These are phyloP conservation scores for Boletus rufocinnamomeus DNA, from an alignment of 768 basidiomycete species.

Conservation along the genomic window DNA sequence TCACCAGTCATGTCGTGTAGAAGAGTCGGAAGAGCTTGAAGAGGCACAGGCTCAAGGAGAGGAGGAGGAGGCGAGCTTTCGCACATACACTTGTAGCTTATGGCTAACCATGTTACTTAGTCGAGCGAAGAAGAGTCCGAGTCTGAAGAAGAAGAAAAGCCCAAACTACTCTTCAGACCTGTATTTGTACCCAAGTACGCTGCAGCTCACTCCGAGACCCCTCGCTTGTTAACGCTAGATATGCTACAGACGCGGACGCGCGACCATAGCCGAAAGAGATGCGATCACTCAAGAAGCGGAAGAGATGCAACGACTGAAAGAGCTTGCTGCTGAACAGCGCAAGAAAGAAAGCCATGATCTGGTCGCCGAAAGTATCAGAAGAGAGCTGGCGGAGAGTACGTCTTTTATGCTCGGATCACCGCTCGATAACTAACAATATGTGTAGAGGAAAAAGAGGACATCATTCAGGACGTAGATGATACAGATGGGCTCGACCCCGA, in stretches of 20 bases:
- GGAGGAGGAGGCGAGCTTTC: slow-evolving; percentile 42
- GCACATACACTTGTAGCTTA: slow-evolving; percentile 5
- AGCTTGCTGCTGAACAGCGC: slow-evolving; percentile 77
- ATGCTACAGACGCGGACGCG: slow-evolving; percentile 64
- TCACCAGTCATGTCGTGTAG: slow-evolving; percentile 11
- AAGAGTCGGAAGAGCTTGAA: slow-evolving; percentile 42
- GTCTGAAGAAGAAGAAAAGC: slow-evolving; percentile 73
- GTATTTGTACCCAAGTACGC: slow-evolving; percentile 94
- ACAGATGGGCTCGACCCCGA: slow-evolving; percentile 90
- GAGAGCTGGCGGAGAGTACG: slow-evolving; percentile 91
- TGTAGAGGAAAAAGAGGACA: slow-evolving; percentile 85
- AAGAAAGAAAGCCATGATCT: slow-evolving; percentile 88
- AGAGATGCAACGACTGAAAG: slow-evolving; percentile 67
- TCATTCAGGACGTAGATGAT: slow-evolving; percentile 89
- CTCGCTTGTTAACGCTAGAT: slow-evolving; percentile 3
- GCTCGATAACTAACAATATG: slow-evolving; percentile 2
- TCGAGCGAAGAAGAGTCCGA: slow-evolving; percentile 87
- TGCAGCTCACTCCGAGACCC: not conserved
- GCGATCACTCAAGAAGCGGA: slow-evolving; percentile 71
- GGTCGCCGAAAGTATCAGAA: slow-evolving; percentile 90
- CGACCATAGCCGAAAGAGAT: slow-evolving; percentile 70
- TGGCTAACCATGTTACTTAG: slow-evolving; percentile 39
- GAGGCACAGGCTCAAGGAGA: slow-evolving; percentile 44
- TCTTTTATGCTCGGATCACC: slow-evolving; percentile 16
- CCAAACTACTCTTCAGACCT: slow-evolving; percentile 81